Conservation (phyloP, 139 green algal genomes). For the Desmodesmus armatus region DNA sequence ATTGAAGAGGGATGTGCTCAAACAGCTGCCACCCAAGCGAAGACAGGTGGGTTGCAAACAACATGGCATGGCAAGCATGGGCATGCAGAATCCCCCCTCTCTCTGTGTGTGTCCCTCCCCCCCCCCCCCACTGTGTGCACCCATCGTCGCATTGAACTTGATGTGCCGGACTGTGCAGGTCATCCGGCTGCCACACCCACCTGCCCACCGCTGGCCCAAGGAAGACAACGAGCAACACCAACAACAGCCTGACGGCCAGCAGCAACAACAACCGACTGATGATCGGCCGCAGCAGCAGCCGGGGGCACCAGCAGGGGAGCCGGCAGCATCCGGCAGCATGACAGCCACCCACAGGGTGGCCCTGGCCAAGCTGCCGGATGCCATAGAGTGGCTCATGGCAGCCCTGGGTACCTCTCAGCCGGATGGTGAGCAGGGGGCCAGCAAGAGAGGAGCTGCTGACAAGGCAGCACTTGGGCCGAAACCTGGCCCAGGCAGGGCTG, state of each 20-base stretch:
- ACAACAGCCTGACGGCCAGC: constrained; percentile 1
- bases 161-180: constrained; percentile 21
- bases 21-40: constrained; percentile 90
- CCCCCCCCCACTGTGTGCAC: too few species aligned
- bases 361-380: constrained; percentile 83
- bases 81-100: too few species aligned
- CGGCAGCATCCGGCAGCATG: constrained; percentile 46
- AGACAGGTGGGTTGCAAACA: constrained; percentile 77
- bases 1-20: constrained; percentile 93
- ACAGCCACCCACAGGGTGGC: constrained; percentile 65
- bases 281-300: constrained; percentile 32
- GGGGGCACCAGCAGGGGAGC: background rate
- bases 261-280: background rate
- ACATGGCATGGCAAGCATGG: too few species aligned
- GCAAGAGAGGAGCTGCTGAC: background rate
- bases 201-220: constrained; percentile 37
- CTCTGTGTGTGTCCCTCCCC: too few species aligned
- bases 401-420: constrained; percentile 53
- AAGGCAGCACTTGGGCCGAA: background rate
- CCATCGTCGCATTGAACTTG: background rate
- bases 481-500: background rate
- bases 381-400: constrained; percentile 80
- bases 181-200: constrained; percentile 64
- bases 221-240: too few species aligned
- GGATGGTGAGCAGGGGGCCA: constrained; percentile 4